Base-by-base conservation (phyloP, 179 eudicot species). In the Camellia oleifera region DNA sequence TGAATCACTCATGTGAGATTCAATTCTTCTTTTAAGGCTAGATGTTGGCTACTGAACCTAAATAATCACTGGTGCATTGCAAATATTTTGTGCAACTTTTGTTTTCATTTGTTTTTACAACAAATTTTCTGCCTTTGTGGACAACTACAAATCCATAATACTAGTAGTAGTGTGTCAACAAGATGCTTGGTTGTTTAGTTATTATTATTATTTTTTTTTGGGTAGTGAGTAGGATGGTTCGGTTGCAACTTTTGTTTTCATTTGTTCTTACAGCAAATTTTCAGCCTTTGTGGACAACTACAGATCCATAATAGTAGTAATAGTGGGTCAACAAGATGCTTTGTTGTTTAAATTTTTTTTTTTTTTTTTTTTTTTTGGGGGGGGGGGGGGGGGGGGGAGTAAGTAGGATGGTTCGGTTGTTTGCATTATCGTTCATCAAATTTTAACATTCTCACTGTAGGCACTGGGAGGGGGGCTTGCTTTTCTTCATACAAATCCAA, bases 401-500 rank as follows among this genome's bases (percentile, higher is more conserved):
- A 26, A 26, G 26, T 0, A 26, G 26, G 26, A 26, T 26, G 26
- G 26, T 26, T 26, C 0, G 26, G 11, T 13, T 4, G 53, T 54
- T 18, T 54, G 11, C 52, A 68, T 40, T 15, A 20, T 20, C 23
- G 23, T 20, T 20, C 23, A 20, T 0, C 23, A 20, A 20, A 44
- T 50, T 70, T 10, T 74, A 44, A 15, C 20, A 65, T 68, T 44
- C 40, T 61, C 52, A 48, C 52, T 86, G 80, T 85, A 95, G 99
- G 94, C 93, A 53, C 81, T 78, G 67, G 93, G 95, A 69, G 40
- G 87, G 40, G 87, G 91, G 65, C 83, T 95, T 71, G 85, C 92
- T 74, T 94, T 91, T 84, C 84, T 95, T 82, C 86, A 83, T 18
- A 44, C 72, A 60, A 87, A 74, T 80, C 79, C 82, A 46, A 66